Conservation (phyloP, 2,329 filamentous ascomycete species). For the Fusarium brachygibbosum region DNA sequence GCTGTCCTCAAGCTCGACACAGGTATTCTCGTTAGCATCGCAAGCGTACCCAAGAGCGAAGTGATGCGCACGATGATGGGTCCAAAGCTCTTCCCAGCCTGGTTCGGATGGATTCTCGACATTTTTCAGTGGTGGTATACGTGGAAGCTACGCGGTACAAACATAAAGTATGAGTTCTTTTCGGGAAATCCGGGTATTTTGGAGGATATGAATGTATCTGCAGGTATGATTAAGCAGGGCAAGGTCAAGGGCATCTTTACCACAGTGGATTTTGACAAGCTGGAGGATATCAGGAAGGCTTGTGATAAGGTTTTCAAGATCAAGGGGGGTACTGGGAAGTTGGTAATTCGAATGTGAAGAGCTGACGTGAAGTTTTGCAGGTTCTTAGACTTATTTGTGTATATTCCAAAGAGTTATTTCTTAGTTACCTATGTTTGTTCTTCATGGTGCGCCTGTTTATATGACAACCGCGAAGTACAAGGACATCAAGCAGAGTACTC, state of each 20-base stretch:
- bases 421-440: background rate
- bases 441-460: background rate
- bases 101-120: conserved; percentile 55
- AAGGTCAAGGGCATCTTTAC: conserved; percentile 60
- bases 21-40: conserved; percentile 59
- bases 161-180: conserved; percentile 60
- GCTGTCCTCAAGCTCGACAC: conserved; percentile 54
- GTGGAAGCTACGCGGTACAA: conserved; percentile 60
- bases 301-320: conserved; percentile 55
- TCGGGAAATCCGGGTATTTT: conserved; percentile 59
- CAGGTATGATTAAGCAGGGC: conserved; percentile 57
- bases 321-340: conserved; percentile 49
- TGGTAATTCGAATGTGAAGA: conserved; percentile 46
- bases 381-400: background rate
- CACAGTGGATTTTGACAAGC: conserved; percentile 58
- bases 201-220: conserved; percentile 59
- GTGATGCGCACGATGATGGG: conserved; percentile 53
- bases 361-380: background rate
- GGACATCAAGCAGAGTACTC: too few species aligned
- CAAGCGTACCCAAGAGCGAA: conserved; percentile 53
- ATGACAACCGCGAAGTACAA: background rate
- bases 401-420: accelerated
- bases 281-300: conserved; percentile 58
- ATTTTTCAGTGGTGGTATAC: conserved; percentile 57
- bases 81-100: conserved; percentile 51